Percentiles rank a stretch among this genome's conserved stretches.
phyloP scores from a whole-genome alignment of 805 yeast genomes.

The Isabelozyma pseudorhagii region DNA sequence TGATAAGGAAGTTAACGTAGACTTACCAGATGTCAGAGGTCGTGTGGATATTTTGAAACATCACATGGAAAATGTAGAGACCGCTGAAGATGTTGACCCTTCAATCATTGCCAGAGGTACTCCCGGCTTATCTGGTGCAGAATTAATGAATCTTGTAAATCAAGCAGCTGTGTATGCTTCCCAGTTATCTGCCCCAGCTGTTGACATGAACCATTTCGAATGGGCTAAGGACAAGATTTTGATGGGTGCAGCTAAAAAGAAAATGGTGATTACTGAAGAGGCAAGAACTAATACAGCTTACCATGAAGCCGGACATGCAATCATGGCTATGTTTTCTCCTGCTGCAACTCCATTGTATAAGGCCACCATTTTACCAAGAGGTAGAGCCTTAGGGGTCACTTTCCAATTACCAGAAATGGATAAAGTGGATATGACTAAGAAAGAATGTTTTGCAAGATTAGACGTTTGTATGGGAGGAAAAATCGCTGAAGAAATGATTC shows the following conservation, averaged over 20 bases:
- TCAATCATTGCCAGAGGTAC: conserved; percentile 93
- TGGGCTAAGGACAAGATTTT: conserved; percentile 99
- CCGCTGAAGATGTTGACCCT: conserved; percentile 83
- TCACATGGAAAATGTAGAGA: conserved; percentile 87
- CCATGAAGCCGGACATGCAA: conserved; percentile 99
- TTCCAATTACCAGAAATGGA: conserved; percentile 98
- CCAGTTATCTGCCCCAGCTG: conserved; percentile 85
- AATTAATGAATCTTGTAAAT: conserved; percentile 88
- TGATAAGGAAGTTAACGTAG: conserved; percentile 93
- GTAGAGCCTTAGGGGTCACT: conserved; percentile 93
- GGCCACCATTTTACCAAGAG: conserved; percentile 96
- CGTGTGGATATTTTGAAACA: conserved; percentile 88
- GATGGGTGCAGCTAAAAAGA: conserved; percentile 96
- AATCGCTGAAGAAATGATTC: conserved; percentile 90
- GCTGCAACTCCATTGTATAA: conserved; percentile 95
- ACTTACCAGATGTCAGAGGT: conserved; percentile 96
- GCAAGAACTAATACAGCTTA: conserved; percentile 91
- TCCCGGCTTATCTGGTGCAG: conserved; percentile 98
- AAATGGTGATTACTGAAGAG: conserved; percentile 97
- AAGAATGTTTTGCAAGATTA: conserved; percentile 84
- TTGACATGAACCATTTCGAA: conserved; percentile 87
- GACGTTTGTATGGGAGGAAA: conserved; percentile 99
- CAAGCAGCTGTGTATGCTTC: conserved; percentile 98
- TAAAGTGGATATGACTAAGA: conserved; percentile 87
- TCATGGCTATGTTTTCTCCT: conserved; percentile 90